phyloP scores from a whole-genome alignment of 2,329 filamentous ascomycete genomes.

The Penicillium glabrum region DNA sequence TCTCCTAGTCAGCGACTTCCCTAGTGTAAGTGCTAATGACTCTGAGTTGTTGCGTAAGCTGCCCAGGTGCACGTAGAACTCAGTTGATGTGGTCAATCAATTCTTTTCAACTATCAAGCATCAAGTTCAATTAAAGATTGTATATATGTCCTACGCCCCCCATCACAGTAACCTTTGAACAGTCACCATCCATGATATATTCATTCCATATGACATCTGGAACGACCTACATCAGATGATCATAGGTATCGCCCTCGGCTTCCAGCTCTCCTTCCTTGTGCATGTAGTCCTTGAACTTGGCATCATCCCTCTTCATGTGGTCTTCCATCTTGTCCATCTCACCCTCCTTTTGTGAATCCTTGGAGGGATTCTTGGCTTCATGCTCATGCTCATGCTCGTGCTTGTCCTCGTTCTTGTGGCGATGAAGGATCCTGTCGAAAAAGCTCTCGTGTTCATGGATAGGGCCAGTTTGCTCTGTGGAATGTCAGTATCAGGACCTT shows the following conservation, averaged over 20 bases:
- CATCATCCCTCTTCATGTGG: conserved; percentile 7
- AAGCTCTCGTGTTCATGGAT: conserved; percentile 14
- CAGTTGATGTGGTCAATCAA: no score
- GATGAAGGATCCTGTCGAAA: conserved; percentile 16
- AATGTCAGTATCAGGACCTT: background rate
- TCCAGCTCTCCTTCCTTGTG: conserved; percentile 4
- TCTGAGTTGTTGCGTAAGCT: no score
- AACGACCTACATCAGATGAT: conserved; percentile 3
- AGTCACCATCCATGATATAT: no score
- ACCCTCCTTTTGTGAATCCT: background rate
- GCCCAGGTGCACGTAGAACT: no score
- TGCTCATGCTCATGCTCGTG: conserved; percentile 4
- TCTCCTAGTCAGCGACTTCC: no score
- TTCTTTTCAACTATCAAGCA: no score
- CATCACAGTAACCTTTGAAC: no score
- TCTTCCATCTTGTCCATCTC: conserved; percentile 13
- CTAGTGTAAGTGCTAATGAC: no score
- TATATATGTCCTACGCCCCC: no score
- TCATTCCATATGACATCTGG: background rate
- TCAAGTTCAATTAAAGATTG: no score
- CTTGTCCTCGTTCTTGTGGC: conserved; percentile 2
- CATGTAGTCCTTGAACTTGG: background rate
- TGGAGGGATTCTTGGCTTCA: background rate
- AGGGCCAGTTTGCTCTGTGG: background rate
- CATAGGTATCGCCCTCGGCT: conserved; percentile 9